A percentile compares a stretch with the other conserved stretches of the same genome.
These are phyloP conservation scores for Tetrastigma voinierianum DNA, from an alignment of 164 flowering plant species.

Conservation along the genomic window DNA sequence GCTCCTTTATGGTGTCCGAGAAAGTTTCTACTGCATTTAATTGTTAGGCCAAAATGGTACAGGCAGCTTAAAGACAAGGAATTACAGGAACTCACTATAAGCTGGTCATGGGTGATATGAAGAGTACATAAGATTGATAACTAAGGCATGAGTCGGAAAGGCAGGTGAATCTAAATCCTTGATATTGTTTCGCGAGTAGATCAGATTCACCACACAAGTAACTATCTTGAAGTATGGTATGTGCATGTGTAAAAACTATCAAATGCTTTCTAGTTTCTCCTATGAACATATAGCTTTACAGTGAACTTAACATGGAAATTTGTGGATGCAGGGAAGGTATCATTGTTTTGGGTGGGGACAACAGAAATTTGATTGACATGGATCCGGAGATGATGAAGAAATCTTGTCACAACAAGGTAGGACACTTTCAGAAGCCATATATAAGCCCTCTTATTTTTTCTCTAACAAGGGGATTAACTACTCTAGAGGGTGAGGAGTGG, in stretches of 20 bases:
- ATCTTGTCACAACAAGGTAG: slow-evolving; percentile 14
- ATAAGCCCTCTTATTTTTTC: slow-evolving; percentile 4
- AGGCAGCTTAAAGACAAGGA: slow-evolving; percentile 32
- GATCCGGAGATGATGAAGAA: slow-evolving; percentile 24
- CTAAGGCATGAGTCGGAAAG: slow-evolving; percentile 32
- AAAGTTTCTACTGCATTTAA: slow-evolving; percentile 18
- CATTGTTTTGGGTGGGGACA: slow-evolving; percentile 22
- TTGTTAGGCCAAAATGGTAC: slow-evolving; percentile 37
- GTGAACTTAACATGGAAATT: too few relatives aligned
- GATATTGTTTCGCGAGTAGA: slow-evolving; percentile 30
- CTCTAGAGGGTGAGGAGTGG: slow-evolving; percentile 25
- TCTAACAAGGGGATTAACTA: slow-evolving; percentile 17
- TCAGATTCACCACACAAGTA: slow-evolving; percentile 22
- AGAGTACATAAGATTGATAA: slow-evolving; percentile 16
- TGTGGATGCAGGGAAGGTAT: too few relatives aligned
- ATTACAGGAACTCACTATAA: slow-evolving; percentile 34
- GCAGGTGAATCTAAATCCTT: slow-evolving; percentile 33
- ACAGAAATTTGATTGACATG: slow-evolving; percentile 11
- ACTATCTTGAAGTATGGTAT: too few relatives aligned
- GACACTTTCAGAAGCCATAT: slow-evolving; percentile 13
- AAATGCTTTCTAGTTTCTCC: too few relatives aligned
- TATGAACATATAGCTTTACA: too few relatives aligned
- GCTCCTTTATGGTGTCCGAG: neutral
- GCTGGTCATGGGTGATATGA: slow-evolving; percentile 30
- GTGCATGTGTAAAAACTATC: too few relatives aligned